Conservation (phyloP, 2,329 filamentous ascomycete genomes). For the Alternaria incomplexa region DNA sequence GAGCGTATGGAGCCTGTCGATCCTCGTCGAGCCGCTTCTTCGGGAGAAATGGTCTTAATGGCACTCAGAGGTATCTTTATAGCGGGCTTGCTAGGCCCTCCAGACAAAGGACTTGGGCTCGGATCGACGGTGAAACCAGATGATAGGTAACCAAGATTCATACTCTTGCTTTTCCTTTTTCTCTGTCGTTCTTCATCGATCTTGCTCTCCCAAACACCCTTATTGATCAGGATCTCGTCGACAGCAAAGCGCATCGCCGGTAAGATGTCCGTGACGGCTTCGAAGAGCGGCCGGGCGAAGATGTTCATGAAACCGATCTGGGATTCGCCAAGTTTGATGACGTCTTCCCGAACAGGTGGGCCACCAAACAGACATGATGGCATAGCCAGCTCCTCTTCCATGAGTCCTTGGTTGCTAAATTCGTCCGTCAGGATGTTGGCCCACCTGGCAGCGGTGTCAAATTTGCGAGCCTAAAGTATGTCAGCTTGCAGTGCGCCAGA, state of each 20-base stretch:
- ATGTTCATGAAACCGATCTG: constrained; percentile 97
- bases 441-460: constrained; percentile 84
- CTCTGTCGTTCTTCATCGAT: constrained; percentile 68
- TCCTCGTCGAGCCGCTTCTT: constrained; percentile 32
- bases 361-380: constrained; percentile 82
- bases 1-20: constrained; percentile 37
- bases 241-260: constrained; percentile 85
- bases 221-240: constrained; percentile 80
- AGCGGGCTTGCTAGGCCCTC: constrained; percentile 22
- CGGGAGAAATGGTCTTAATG: constrained; percentile 12
- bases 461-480: constrained; percentile 73
- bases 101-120: constrained; percentile 44
- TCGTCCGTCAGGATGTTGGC: constrained; percentile 94
- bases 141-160: constrained; percentile 30
- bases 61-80: constrained; percentile 14
- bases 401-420: constrained; percentile 88
- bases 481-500: neutral
- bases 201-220: constrained; percentile 71
- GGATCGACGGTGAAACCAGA: constrained; percentile 35
- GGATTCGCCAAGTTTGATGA: constrained; percentile 80
- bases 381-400: constrained; percentile 89
- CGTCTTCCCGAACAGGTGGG: constrained; percentile 80
- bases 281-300: constrained; percentile 91
- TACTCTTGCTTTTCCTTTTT: constrained; percentile 44
- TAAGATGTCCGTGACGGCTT: constrained; percentile 83